Base-by-base conservation (phyloP, 2,329 filamentous ascomycete species). In the Grosmannia clavigera region DNA sequence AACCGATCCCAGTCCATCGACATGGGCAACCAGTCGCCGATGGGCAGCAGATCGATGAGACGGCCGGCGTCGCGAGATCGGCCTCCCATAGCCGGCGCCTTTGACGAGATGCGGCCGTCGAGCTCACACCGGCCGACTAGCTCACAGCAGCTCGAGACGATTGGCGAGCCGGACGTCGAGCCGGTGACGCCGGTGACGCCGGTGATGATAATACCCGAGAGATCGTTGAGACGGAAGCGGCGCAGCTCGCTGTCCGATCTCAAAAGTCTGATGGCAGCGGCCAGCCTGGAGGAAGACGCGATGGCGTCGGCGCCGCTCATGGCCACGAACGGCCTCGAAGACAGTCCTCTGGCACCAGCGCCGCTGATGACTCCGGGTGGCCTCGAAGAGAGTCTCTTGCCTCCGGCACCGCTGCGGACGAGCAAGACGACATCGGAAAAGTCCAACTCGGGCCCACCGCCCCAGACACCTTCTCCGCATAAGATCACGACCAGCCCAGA, bases 181-280 rank as follows among this genome's bases (percentile, higher is more conserved):
- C 22, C 35, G 38, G 35, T 71, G 16, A 77, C 79, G 59, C 69
- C 72, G 5, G 64, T 67, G 10, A 25, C 50, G 59, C 22, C 35
- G 54, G 35, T 71, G 19, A 77, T 79, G 59, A 69, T 71, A 5
- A 63, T 27, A 0, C 22, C 53, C 1, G 64, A 64, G 6, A 79
- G 75, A 65, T 70, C 70, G n/a, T 73, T 76, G 53, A 85, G 81
- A 69, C 92, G 86, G 75, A 96, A 95, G 76, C 82, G 92, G 60
- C 85, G 92, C 69, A 96, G 92, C 73, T 96, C 92, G 31, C 75
- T 97, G 51, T 96, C 92, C 5, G 92, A 97, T 70, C 78, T 97
- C 55, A 87, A 71, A 65, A 66, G 64, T 22, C 75, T 89, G 22
- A 85, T 92, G 73, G 80, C 79, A 50, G 78, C 82, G 60, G 78